These are phyloP conservation scores for Naganishia vishniacii DNA, from an alignment of 768 basidiomycete genomes.

Conservation along the genomic window DNA sequence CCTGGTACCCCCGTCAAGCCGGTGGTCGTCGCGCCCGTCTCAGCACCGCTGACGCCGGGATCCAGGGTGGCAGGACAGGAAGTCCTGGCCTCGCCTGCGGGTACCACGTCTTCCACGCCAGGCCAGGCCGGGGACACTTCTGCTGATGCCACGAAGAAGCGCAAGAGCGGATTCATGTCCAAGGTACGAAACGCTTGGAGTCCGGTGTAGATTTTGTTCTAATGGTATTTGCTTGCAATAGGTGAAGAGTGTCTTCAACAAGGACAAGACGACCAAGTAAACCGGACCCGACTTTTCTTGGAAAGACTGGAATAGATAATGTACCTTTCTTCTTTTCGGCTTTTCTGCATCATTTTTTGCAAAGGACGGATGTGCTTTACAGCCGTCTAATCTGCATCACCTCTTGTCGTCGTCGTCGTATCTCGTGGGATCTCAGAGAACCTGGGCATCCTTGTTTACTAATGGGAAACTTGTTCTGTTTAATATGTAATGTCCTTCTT, in stretches of 20 bases:
- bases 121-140: slow-evolving; percentile 16
- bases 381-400: background rate
- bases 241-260: slow-evolving; percentile 26
- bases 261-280: slow-evolving; percentile 23
- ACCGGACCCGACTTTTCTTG: too few relatives aligned
- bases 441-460: background rate
- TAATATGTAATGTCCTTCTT: background rate
- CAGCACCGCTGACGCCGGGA: slow-evolving; percentile 11
- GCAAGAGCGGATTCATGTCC: slow-evolving; percentile 43
- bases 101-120: slow-evolving; percentile 34
- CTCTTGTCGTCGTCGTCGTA: background rate
- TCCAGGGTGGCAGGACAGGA: slow-evolving; percentile 18
- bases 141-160: slow-evolving; percentile 36
- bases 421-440: background rate
- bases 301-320: background rate
- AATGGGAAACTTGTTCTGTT: background rate
- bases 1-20: slow-evolving; percentile 28
- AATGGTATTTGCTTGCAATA: background rate
- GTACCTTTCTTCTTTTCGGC: background rate
- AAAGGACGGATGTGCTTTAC: too few relatives aligned
- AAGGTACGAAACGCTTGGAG: slow-evolving; percentile 34
- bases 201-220: background rate
- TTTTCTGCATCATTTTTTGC: background rate
- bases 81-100: slow-evolving; percentile 28
- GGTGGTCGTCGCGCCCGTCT: slow-evolving; percentile 19